Evolutionary conservation across 2,329 filamentous ascomycete genomes (phyloP).

Genomic region (Grosmannia huntii): DNA sequence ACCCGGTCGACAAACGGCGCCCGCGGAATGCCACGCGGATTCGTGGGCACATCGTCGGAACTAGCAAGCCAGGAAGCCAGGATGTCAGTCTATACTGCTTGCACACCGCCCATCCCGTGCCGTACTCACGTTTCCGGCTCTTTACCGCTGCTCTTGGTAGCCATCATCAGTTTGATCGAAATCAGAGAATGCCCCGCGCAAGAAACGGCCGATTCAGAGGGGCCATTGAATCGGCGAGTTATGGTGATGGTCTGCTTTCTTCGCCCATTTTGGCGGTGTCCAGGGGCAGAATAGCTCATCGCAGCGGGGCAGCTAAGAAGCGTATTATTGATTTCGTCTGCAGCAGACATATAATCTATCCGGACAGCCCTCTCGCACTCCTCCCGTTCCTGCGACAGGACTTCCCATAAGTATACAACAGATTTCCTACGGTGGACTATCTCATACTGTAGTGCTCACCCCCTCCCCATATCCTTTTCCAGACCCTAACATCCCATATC

Average conservation of each 20-base stretch:
- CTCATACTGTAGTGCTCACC: neutral
- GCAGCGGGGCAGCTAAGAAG: neutral
- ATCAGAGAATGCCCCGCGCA: neutral
- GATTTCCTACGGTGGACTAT: neutral
- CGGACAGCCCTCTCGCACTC: no score
- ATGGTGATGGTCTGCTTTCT: neutral
- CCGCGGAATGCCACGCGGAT: conserved; percentile 70
- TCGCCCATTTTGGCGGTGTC: conserved; percentile 6
- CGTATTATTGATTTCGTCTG: no score
- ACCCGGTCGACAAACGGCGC: conserved; percentile 81
- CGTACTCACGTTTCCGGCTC: conserved; percentile 21
- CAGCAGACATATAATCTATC: no score
- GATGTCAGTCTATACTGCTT: neutral
- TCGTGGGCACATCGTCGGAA: conserved; percentile 45
- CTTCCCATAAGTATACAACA: neutral
- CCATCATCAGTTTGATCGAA: conserved; percentile 1
- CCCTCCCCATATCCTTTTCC: neutral
- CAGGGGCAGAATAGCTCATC: conserved; percentile 2
- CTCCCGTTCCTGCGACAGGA: neutral
- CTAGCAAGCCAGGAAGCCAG: neutral
- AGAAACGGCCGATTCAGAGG: neutral
- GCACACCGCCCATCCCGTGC: neutral
- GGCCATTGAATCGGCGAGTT: neutral
- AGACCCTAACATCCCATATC: neutral
- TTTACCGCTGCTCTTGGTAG: conserved; percentile 20